Percentiles rank a stretch among this genome's conserved stretches.
Conservation (phyloP, 129 eudicot genomes). For the Daucus carota region DH1_v3.0 NC_030382.2:30910001-30910500, state of each 20-base stretch:
- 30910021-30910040: not conserved
- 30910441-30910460: slow-evolving; percentile 85
- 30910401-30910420: slow-evolving; percentile 33
- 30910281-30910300: not conserved
- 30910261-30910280: slow-evolving; percentile 84
- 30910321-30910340: not conserved
- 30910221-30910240: slow-evolving; percentile 63
- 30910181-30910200: slow-evolving; percentile 51
- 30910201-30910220: slow-evolving; percentile 72
- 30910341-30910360: not conserved
- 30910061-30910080: not conserved
- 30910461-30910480: slow-evolving; percentile 76
- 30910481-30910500: slow-evolving; percentile 67
- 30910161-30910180: not conserved
- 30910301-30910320: not conserved
- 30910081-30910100: not conserved
- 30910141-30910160: not conserved
- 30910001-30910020: not conserved
- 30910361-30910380: not conserved
- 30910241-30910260: slow-evolving; percentile 89
- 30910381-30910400: not conserved
- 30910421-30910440: slow-evolving; percentile 74
- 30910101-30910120: too few relatives aligned
- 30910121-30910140: not conserved
- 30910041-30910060: not conserved